These are phyloP conservation scores for Biancaea sappan DNA, from an alignment of 306 rosid genomes.

Conservation along the genomic window DNA sequence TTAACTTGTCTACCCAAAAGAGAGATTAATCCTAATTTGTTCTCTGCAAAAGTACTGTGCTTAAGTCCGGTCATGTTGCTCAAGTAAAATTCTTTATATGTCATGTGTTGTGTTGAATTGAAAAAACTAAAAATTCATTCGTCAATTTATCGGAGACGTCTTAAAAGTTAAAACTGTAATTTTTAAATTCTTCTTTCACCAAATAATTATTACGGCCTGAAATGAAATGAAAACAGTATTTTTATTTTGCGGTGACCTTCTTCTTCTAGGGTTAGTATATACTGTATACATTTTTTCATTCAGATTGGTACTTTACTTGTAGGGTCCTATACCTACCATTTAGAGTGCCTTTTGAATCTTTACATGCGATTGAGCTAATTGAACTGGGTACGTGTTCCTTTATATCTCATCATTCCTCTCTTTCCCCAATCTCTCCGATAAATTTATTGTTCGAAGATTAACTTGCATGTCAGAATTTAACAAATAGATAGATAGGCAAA, in stretches of 20 bases:
- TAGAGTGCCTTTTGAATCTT: neutral
- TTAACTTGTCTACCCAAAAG: neutral
- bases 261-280: neutral
- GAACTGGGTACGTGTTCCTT: neutral
- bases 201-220: no score
- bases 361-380: constrained; percentile 8
- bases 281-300: neutral
- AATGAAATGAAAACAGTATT: constrained; percentile 16
- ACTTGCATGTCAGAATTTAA: neutral
- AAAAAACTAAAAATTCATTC: no score
- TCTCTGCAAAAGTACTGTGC: neutral
- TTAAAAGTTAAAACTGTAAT: no score
- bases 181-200: no score
- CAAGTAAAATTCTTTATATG: no score
- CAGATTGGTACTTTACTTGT: neutral
- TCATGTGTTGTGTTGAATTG: no score
- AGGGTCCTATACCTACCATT: neutral
- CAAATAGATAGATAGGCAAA: constrained; percentile 1
- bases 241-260: neutral
- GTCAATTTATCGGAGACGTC: no score
- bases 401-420: neutral
- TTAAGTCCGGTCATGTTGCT: no score
- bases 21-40: neutral
- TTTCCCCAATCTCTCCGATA: neutral
- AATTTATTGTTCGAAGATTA: neutral